These are phyloP conservation scores for Melanomma pulvis-pyrius DNA, from an alignment of 495 filamentous ascomycete species.

Conservation along the genomic window DNA sequence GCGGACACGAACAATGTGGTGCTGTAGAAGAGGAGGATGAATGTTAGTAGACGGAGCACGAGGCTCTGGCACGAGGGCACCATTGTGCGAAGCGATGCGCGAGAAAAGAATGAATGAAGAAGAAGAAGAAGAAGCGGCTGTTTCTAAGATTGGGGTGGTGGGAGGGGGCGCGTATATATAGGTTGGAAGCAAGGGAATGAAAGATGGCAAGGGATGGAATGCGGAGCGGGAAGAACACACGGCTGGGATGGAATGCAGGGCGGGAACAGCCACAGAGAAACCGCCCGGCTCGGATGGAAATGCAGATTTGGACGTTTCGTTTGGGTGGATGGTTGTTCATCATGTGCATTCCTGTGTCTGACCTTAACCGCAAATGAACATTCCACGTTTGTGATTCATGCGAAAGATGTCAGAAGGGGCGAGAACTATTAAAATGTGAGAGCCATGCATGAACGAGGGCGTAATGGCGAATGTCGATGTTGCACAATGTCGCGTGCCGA, in stretches of 20 bases:
- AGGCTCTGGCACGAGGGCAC: background rate
- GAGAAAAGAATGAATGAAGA: background rate
- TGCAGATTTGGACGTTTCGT: no score
- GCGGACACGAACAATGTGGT: background rate
- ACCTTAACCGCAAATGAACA: background rate
- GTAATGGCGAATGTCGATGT: no score
- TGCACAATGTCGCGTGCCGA: no score
- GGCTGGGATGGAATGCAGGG: no score
- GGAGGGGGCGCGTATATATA: background rate
- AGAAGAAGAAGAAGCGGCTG: background rate
- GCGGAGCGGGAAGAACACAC: no score
- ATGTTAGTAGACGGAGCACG: background rate
- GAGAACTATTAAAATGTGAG: no score
- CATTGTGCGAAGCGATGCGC: background rate
- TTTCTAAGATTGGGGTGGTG: background rate
- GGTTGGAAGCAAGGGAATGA: background rate
- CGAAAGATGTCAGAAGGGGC: no score
- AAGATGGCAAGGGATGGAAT: constrained; percentile 7
- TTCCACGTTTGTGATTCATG: no score
- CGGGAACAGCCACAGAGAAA: background rate
- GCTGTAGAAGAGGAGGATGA: constrained; percentile 1
- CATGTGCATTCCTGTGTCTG: background rate
- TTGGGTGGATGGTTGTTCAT: no score
- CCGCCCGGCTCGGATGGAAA: background rate
- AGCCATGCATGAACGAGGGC: no score